These are phyloP conservation scores for Quercus phellos DNA, from an alignment of 331 rosid genomes.

Conservation along the genomic window DNA sequence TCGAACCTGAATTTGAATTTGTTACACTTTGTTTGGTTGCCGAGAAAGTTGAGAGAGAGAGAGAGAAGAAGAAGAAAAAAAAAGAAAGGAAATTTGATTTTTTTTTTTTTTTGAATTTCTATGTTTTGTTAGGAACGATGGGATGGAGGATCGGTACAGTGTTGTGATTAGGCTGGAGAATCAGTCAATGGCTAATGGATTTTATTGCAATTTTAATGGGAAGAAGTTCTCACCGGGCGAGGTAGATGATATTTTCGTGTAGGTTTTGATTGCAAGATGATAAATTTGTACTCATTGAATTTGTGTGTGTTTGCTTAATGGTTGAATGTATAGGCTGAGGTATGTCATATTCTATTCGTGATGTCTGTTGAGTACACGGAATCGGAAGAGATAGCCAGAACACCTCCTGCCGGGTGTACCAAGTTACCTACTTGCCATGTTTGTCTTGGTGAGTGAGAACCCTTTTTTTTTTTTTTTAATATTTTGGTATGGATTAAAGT, in stretches of 20 bases:
- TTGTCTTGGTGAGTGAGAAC: constrained; percentile 70
- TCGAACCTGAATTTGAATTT: not conserved
- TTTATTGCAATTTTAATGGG: constrained; percentile 60
- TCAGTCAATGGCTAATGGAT: constrained; percentile 47
- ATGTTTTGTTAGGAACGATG: constrained; percentile 49
- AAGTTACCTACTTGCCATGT: constrained; percentile 94
- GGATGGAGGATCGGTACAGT: constrained; percentile 80
- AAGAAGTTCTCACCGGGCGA: constrained; percentile 69
- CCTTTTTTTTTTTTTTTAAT: not conserved
- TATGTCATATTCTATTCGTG: constrained; percentile 75
- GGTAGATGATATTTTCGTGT: constrained; percentile 35
- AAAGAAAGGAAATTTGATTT: not conserved
- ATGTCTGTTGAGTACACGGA: constrained; percentile 73
- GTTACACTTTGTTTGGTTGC: not conserved
- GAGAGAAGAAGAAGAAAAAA: too few species aligned
- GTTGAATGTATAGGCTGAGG: constrained; percentile 62
- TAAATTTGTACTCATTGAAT: not conserved
- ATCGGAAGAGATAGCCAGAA: constrained; percentile 61
- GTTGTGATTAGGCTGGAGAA: constrained; percentile 57
- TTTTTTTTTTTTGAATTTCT: not conserved
- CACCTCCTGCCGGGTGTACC: constrained; percentile 64
- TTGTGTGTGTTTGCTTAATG: not conserved
- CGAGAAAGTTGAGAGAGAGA: not conserved
- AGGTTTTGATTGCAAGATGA: not conserved
- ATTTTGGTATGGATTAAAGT: not conserved